These are phyloP conservation scores for Penicillium sp. DNA, from an alignment of 2,329 filamentous ascomycete genomes.

Conservation along the genomic window DNA sequence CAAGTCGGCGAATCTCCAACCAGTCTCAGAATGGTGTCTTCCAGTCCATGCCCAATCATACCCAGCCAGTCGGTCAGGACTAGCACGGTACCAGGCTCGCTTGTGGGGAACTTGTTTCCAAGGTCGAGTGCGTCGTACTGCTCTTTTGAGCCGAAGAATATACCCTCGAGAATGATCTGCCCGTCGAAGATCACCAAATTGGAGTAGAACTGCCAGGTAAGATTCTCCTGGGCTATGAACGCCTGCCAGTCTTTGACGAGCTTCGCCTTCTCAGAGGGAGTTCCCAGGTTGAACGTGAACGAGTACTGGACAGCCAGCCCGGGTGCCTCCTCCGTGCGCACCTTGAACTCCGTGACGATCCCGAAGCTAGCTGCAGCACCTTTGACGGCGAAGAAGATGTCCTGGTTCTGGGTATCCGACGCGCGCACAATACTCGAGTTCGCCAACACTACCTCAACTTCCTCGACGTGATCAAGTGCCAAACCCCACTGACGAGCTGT, in stretches of 20 bases:
- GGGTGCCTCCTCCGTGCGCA: slow-evolving; percentile 39
- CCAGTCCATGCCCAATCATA: slow-evolving; percentile 17
- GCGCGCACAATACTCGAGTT: slow-evolving; percentile 36
- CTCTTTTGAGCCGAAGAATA: slow-evolving; percentile 61
- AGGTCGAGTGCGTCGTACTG: slow-evolving; percentile 53
- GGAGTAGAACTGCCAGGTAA: slow-evolving; percentile 61
- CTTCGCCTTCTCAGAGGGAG: slow-evolving; percentile 49
- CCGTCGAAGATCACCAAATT: slow-evolving; percentile 58
- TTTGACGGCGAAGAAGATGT: slow-evolving; percentile 39
- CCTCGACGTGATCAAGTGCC: slow-evolving; percentile 53
- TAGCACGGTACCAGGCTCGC: slow-evolving; percentile 16
- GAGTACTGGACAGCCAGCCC: slow-evolving; percentile 58
- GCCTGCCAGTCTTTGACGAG: slow-evolving; percentile 61
- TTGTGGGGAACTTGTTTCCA: slow-evolving; percentile 24
- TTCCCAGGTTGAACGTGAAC: slow-evolving; percentile 54
- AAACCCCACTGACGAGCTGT: slow-evolving; percentile 52
- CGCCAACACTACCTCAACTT: slow-evolving; percentile 50
- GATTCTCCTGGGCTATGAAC: slow-evolving; percentile 54
- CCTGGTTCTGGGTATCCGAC: slow-evolving; percentile 29
- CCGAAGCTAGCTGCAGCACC: slow-evolving; percentile 42
- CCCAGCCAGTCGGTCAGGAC: slow-evolving; percentile 27
- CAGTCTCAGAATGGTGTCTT: slow-evolving; percentile 20
- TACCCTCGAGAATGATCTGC: slow-evolving; percentile 60
- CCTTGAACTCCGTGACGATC: slow-evolving; percentile 40
- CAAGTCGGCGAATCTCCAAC: slow-evolving; percentile 44